Evolutionary conservation across 495 filamentous ascomycete species (phyloP).

Genomic region (Clavariopsis aquatica): DNA sequence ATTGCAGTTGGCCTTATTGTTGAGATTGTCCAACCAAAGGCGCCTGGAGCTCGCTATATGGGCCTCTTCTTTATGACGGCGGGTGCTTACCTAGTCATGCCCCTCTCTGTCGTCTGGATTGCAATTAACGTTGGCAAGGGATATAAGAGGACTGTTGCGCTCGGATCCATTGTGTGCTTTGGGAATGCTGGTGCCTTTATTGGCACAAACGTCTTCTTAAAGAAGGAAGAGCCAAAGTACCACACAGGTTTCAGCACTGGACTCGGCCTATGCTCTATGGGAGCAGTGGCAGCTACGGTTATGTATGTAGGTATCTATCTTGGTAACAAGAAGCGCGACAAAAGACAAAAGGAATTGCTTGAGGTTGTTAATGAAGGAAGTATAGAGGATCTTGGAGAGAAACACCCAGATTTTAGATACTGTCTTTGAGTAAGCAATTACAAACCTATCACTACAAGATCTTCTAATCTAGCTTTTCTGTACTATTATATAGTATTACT

Average conservation of each 20-base stretch:
- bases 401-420: conserved; percentile 33
- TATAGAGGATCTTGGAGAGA: conserved; percentile 18
- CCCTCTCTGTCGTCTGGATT: conserved; percentile 41
- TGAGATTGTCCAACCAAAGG: conserved; percentile 41
- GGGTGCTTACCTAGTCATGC: conserved; percentile 61
- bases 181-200: conserved; percentile 37
- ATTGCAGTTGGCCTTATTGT: conserved; percentile 65
- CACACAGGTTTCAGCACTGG: conserved; percentile 36
- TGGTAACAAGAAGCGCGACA: conserved; percentile 14
- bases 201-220: conserved; percentile 32
- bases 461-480: too few relatives aligned
- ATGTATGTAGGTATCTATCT: conserved; percentile 18
- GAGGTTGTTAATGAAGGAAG: not conserved
- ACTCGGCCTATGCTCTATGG: conserved; percentile 21
- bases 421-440: not conserved
- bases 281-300: conserved; percentile 18
- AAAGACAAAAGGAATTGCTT: conserved; percentile 3
- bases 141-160: conserved; percentile 33
- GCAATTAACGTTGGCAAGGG: conserved; percentile 34
- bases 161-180: conserved; percentile 24
- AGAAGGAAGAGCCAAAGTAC: conserved; percentile 23
- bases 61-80: conserved; percentile 70
- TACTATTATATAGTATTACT: too few relatives aligned
- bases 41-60: conserved; percentile 65
- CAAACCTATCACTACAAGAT: too few relatives aligned